Base-by-base conservation (phyloP, 2,329 filamentous ascomycete genomes). In the Taxawa tesnikishii region DNA sequence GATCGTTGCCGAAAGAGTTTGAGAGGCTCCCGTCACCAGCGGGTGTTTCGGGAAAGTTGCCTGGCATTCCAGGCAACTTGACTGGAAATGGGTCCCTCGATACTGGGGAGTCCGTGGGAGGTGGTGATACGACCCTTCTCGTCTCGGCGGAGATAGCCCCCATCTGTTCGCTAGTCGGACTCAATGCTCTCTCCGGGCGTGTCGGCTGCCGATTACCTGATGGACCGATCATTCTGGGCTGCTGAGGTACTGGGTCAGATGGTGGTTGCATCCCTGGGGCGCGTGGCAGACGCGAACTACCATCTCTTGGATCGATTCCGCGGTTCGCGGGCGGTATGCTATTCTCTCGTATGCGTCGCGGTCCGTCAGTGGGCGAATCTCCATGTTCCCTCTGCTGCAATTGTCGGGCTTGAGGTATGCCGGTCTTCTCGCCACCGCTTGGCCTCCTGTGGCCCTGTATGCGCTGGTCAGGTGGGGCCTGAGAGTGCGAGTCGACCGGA, bases 231-330 rank as follows among this genome's bases (percentile, higher is more conserved):
- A 31, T 25, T 15, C 29, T 32, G 6, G 42, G 30, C 23, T 75
- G 74, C 29, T 70, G 66, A 54, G 78, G 75, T 27, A 74, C 71
- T 32, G 72, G 67, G 15, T 75, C 75, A 30, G 76, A 62, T 4
- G 75, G 72, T 12, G 44, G 31, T 27, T 32, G 68, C 63, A 47
- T 68, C 60, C 15, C 26, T 27, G 72, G 72, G 23, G 68, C 70
- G 37, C 70, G 64, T 24, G 75, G 75, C 38, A 77, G 56, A 38
- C 74, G 63, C 27, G 75, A 78, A 18, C 63, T 63, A 35, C 56
- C 50, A 23, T 56, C 48, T 44, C 58, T 41, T 42, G 62, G 16
- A 55, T 61, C 34, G 61, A 47, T 11, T 7, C 24, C 19, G 16
- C 34, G 34, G n/a, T 48, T 49, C 23, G 55, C 51, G 15, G 26